Evolutionary conservation across 208 protist species (phyloP).

Genomic region (Wallacemonas rigidus): DNA sequence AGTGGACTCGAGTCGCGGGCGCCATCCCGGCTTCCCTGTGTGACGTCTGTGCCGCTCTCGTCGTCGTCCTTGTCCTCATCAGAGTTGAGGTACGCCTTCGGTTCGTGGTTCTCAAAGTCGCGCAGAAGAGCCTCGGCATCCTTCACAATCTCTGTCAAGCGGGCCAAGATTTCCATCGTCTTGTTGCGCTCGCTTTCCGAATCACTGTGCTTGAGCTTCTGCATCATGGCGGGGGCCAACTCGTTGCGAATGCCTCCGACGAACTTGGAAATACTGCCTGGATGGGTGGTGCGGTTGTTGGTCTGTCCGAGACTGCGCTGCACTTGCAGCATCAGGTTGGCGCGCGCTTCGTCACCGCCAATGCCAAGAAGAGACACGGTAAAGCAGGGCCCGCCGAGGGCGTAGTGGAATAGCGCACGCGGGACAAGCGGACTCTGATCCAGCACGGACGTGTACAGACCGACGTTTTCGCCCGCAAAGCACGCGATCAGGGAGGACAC

Average conservation of each 20-base stretch:
- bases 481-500: constrained; percentile 69
- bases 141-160: constrained; percentile 68
- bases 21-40: too few relatives aligned
- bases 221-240: constrained; percentile 52
- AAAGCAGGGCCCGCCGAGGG: constrained; percentile 81
- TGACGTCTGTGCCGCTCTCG: neutral
- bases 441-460: constrained; percentile 67
- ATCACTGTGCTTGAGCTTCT: constrained; percentile 44
- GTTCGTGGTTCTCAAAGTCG: constrained; percentile 75
- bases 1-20: too few relatives aligned
- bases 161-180: constrained; percentile 55
- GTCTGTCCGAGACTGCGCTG: constrained; percentile 68
- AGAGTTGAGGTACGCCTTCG: constrained; percentile 61
- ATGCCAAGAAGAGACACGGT: constrained; percentile 79
- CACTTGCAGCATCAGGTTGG: constrained; percentile 72
- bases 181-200: constrained; percentile 32
- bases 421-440: constrained; percentile 68
- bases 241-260: constrained; percentile 69
- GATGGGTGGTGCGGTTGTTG: constrained; percentile 64
- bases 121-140: constrained; percentile 66
- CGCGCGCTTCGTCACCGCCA: constrained; percentile 54
- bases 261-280: constrained; percentile 76
- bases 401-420: constrained; percentile 79
- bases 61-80: constrained; percentile 40
- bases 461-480: constrained; percentile 73